Base-by-base conservation (phyloP, 2,329 filamentous ascomycete genomes). In the Verticillium longisporum region DNA sequence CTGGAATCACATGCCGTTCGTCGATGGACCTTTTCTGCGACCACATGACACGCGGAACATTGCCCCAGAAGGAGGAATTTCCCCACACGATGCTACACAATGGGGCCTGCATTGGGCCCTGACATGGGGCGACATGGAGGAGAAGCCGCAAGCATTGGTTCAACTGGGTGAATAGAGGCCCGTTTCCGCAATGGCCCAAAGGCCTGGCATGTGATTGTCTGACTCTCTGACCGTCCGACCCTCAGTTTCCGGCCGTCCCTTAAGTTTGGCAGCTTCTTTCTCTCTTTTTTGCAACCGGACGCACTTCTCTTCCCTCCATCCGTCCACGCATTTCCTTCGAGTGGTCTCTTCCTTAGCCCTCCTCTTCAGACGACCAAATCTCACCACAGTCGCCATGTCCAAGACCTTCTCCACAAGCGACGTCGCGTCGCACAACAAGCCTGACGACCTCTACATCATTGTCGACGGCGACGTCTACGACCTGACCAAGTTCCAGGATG, bases 381-480 rank as follows among this genome's bases (percentile, higher is more conserved):
- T 32, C 37, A 60, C 26, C 38, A 53, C 34, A 62, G 31, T 61
- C 66, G 83, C 62, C 70, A 99, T 99, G 95, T 90, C 93, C 58
- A 90, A 95, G 78, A 89, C 85, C 34, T 97, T 97, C 75, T 89
- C 88, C 60, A 83, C 87, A 66, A 84, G 84, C 79, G 93, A 97
- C 74, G 94, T 99, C 65, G 88, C 93, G 73, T 87, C 90, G 77
- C 93, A 98, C 77, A 97, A 92, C 83, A 97, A 94, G 79, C 77
- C 88, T 55, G 87, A 92, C 71, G 88, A 88, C 73, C 82, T 97
- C 64, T 98, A 88, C 86, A 91, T 98, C 71, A 86, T 96, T 66
- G 87, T 98, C 67, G 94, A 98, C 68, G 90, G 93, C 70, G 94
- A 98, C 76, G 94, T 98, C 67, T 98, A 97, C 76, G 94, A 99